These are phyloP conservation scores for Apiotrichum brassicae DNA, from an alignment of 1,284 basidiomycete species.

Conservation along the genomic window DNA sequence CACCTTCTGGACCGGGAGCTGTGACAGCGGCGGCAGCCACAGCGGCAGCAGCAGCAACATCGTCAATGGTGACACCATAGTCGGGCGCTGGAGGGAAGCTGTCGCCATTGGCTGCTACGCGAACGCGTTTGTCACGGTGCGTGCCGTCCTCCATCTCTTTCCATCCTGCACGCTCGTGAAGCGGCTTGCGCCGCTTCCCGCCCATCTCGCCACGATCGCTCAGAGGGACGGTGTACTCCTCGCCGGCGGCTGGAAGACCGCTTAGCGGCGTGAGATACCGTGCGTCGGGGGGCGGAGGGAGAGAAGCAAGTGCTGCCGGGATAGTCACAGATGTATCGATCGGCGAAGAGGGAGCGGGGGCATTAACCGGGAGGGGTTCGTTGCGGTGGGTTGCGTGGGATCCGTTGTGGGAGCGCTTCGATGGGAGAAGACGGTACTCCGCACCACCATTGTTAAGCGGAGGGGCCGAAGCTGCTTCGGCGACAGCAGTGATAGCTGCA, in stretches of 20 bases:
- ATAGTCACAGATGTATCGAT: constrained; percentile 17
- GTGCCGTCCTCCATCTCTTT: constrained; percentile 33
- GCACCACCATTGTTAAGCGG: background rate
- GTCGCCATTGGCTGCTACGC: background rate
- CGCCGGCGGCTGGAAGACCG: constrained; percentile 4
- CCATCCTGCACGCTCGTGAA: constrained; percentile 42
- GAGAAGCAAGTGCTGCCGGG: constrained; percentile 14
- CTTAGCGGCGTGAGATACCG: constrained; percentile 7
- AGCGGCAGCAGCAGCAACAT: background rate
- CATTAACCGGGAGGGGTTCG: background rate
- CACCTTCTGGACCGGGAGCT: too few relatives aligned
- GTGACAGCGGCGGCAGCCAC: background rate
- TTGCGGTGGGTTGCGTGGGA: background rate
- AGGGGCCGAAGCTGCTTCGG: background rate
- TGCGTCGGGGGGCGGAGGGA: constrained; percentile 5
- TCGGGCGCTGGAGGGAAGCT: too few relatives aligned
- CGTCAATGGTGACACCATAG: background rate
- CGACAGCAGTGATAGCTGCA: background rate
- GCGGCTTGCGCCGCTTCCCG: constrained; percentile 37
- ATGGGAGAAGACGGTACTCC: background rate
- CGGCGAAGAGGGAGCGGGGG: constrained; percentile 16
- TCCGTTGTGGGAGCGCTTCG: background rate
- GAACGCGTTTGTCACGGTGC: too few relatives aligned
- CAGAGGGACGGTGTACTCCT: background rate
- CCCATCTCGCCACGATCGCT: constrained; percentile 40